A percentile compares a stretch with the other conserved stretches of the same genome.
These are phyloP conservation scores for Pezicula neosporulosa DNA, from an alignment of 2,329 filamentous ascomycete genomes.

Conservation along the genomic window DNA sequence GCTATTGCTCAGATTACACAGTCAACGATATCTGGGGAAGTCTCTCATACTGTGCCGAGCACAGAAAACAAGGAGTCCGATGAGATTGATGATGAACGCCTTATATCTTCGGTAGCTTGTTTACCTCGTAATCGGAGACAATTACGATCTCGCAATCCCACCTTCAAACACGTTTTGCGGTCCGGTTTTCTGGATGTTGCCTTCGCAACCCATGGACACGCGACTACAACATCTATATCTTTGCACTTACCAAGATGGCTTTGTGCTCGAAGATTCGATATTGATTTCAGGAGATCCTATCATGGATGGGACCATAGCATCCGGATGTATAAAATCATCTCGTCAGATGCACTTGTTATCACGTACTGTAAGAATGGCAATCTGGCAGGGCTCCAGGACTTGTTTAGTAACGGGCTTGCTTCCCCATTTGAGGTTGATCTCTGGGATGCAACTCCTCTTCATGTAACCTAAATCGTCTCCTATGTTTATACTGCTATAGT, in stretches of 20 bases:
- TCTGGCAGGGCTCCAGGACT: not conserved
- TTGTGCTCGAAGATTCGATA: slow-evolving; percentile 2
- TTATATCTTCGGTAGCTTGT: too few relatives aligned
- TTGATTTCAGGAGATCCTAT: slow-evolving; percentile 4
- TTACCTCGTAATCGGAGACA: too few relatives aligned
- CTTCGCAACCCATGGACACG: too few relatives aligned
- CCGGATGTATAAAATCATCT: slow-evolving; percentile 3
- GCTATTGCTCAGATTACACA: slow-evolving; percentile 1
- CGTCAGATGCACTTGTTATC: slow-evolving; percentile 3
- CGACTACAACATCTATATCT: not conserved
- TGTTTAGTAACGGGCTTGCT: not conserved
- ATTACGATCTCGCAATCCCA: too few relatives aligned
- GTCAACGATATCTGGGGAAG: too few relatives aligned
- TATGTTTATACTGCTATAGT: too few relatives aligned
- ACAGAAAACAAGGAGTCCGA: too few relatives aligned
- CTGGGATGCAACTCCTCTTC: not conserved
- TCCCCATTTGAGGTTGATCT: slow-evolving; percentile 3
- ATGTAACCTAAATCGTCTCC: not conserved
- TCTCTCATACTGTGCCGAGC: too few relatives aligned
- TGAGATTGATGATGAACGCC: too few relatives aligned
- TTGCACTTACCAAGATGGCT: slow-evolving; percentile 1
- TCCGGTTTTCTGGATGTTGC: too few relatives aligned
- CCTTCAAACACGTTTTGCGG: too few relatives aligned
- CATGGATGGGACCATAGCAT: slow-evolving; percentile 9
- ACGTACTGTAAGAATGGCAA: slow-evolving; percentile 3